A percentile compares a stretch with the other conserved stretches of the same genome.
phyloP scores from a whole-genome alignment of 345 rosid genomes.

The Physaria fendleri region DNA sequence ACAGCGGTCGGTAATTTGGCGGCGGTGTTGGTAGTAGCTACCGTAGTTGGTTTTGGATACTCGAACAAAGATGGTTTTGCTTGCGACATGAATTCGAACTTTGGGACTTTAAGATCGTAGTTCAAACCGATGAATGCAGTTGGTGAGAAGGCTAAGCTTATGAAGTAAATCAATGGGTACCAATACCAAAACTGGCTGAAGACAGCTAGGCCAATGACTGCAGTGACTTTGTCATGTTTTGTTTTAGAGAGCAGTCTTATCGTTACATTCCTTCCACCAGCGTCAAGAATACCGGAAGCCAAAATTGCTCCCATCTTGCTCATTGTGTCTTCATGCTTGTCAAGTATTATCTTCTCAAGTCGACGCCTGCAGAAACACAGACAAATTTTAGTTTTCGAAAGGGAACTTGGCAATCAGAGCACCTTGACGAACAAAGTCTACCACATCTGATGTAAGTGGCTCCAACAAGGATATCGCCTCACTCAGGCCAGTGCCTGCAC shows the following conservation, averaged over 20 bases:
- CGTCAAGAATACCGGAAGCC: conserved; percentile 95
- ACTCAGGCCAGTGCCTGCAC: conserved; percentile 91
- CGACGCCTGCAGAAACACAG: conserved; percentile 49
- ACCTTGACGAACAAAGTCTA: conserved; percentile 97
- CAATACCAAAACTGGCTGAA: conserved; percentile 98
- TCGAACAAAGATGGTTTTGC: conserved; percentile 87
- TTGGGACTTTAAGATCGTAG: conserved; percentile 89
- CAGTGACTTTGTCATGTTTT: conserved; percentile 86
- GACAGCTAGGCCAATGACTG: conserved; percentile 91
- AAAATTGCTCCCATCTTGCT: conserved; percentile 99
- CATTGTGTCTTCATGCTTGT: conserved; percentile 94
- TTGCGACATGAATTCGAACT: conserved; percentile 77
- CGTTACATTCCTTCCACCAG: conserved; percentile 96
- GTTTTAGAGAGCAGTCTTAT: conserved; percentile 86
- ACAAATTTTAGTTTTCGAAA: background rate
- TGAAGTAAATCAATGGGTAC: conserved; percentile 87
- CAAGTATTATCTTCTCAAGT: conserved; percentile 77
- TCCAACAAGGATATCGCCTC: conserved; percentile 92
- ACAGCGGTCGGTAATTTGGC: conserved; percentile 88
- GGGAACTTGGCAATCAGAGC: conserved; percentile 63
- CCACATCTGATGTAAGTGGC: conserved; percentile 86
- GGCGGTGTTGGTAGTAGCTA: conserved; percentile 63
- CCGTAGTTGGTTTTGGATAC: conserved; percentile 82
- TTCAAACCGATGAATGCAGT: conserved; percentile 91
- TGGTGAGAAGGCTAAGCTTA: conserved; percentile 82